Conservation (phyloP, 2,329 filamentous ascomycete species). For the Lachnellula suecica region DNA sequence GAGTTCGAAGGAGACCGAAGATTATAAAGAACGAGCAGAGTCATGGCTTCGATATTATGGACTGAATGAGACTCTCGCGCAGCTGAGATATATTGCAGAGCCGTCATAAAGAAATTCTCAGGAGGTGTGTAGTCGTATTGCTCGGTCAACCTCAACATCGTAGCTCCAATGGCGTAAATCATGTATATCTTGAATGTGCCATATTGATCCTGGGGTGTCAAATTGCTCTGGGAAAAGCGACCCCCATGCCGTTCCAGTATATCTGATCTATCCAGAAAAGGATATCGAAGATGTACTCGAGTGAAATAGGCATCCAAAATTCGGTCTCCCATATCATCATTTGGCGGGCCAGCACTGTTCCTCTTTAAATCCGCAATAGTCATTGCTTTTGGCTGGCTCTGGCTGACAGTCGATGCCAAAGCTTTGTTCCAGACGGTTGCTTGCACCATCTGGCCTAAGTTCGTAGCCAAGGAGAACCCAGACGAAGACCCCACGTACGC, state of each 20-base stretch:
- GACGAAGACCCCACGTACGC: constrained; percentile 50
- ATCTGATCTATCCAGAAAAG: constrained; percentile 46
- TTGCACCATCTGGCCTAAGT: constrained; percentile 53
- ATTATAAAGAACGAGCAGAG: constrained; percentile 48
- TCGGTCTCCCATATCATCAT: constrained; percentile 42
- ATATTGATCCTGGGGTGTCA: constrained; percentile 40
- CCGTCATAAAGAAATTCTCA: constrained; percentile 48
- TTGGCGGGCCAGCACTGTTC: constrained; percentile 44
- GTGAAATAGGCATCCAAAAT: constrained; percentile 46
- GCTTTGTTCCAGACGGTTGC: constrained; percentile 54
- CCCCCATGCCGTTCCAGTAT: constrained; percentile 44
- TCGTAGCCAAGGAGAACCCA: constrained; percentile 47
- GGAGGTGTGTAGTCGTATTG: constrained; percentile 39
- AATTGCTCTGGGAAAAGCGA: constrained; percentile 37
- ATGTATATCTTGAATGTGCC: constrained; percentile 51
- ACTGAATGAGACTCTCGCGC: constrained; percentile 48
- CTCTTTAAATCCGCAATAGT: constrained; percentile 39
- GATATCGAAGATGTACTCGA: constrained; percentile 47
- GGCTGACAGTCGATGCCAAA: constrained; percentile 29
- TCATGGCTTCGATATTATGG: constrained; percentile 52
- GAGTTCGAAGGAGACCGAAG: constrained; percentile 48
- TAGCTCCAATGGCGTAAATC: constrained; percentile 51
- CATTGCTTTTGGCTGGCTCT: constrained; percentile 23
- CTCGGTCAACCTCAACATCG: constrained; percentile 47
- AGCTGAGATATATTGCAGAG: constrained; percentile 47